Conservation (phyloP, 192 early-diverging fungal species). For the Linnemannia schmuckeri region DNA sequence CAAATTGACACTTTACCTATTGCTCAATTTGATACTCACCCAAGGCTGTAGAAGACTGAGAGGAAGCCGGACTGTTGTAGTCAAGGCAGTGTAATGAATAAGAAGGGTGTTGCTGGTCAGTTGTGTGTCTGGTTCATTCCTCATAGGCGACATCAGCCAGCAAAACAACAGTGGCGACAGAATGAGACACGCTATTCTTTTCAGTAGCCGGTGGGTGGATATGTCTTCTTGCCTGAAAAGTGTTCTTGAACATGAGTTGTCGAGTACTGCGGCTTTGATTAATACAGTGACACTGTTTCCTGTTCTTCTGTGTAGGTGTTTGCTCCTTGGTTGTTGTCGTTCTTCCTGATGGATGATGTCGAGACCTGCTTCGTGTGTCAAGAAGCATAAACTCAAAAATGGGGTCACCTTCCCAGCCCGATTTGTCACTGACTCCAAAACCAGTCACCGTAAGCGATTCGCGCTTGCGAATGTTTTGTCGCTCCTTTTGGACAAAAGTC, state of each 20-base stretch:
- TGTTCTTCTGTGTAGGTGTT: no score
- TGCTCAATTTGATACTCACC: constrained; percentile 61
- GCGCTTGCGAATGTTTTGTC: not conserved
- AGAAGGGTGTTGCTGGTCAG: not conserved
- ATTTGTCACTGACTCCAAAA: not conserved
- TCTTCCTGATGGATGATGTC: no score
- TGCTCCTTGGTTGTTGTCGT: no score
- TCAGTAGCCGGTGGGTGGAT: not conserved
- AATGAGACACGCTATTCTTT: no score
- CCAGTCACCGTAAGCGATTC: not conserved
- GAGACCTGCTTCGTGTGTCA: no score
- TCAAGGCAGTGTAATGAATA: no score
- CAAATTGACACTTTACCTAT: not conserved
- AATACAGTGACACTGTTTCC: no score
- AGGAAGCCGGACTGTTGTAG: constrained; percentile 83
- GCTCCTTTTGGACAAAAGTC: not conserved
- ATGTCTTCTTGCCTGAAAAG: constrained; percentile 73
- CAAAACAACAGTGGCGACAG: no score
- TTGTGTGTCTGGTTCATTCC: not conserved
- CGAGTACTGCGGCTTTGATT: no score
- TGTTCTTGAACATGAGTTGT: constrained; percentile 79
- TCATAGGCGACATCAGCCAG: not conserved
- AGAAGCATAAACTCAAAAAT: not conserved
- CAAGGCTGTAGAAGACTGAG: constrained; percentile 90
- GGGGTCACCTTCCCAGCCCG: not conserved